A percentile compares a stretch with the other conserved stretches of the same genome.
These are phyloP conservation scores for Piloderma croceum DNA, from an alignment of 768 basidiomycete genomes.

Conservation along the genomic window DNA sequence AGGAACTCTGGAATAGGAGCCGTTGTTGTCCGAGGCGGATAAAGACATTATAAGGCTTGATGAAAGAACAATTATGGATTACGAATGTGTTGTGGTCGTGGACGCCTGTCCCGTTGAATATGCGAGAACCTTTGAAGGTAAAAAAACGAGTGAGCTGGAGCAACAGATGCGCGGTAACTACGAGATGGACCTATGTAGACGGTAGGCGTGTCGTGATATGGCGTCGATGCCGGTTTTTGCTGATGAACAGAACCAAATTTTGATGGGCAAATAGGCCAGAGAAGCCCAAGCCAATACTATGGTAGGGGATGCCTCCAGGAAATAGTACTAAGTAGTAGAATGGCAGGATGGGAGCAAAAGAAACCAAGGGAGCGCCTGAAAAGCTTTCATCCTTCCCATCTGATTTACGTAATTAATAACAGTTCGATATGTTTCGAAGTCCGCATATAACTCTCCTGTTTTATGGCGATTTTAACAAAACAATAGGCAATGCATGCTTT, in stretches of 20 bases:
- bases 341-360: slow-evolving; percentile 3
- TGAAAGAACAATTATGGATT: slow-evolving; percentile 79
- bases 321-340: slow-evolving; percentile 52
- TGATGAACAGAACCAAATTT: slow-evolving; percentile 26
- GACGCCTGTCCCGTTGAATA: slow-evolving; percentile 28
- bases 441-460: no score
- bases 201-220: slow-evolving; percentile 39
- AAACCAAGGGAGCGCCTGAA: not conserved
- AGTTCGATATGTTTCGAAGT: no score
- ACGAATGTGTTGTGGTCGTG: slow-evolving; percentile 37
- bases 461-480: no score
- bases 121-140: slow-evolving; percentile 20
- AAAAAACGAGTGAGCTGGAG: slow-evolving; percentile 23
- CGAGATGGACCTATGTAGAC: no score
- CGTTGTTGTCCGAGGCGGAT: slow-evolving; percentile 77
- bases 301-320: slow-evolving; percentile 46
- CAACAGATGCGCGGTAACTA: no score
- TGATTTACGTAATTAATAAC: no score
- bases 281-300: slow-evolving; percentile 48
- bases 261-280: slow-evolving; percentile 33
- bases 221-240: slow-evolving; percentile 15
- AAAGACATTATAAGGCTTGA: slow-evolving; percentile 84
- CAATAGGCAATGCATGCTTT: no score
- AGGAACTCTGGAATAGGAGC: slow-evolving; percentile 74
- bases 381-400: not conserved